Evolutionary conservation across 331 rosid genomes (phyloP).

Genomic region (Ulmus americana): DNA sequence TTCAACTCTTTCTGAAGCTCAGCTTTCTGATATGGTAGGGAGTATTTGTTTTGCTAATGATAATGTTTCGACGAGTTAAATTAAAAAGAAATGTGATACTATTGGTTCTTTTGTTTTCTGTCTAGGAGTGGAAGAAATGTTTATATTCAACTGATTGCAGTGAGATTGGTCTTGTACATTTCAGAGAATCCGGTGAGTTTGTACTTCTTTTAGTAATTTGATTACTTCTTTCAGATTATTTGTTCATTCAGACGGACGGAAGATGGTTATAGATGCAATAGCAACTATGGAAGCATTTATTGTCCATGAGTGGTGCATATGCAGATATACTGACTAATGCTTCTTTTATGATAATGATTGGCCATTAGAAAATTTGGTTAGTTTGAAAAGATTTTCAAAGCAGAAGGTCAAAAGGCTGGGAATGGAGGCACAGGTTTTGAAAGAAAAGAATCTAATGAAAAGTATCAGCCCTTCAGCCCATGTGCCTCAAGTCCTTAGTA

Average conservation of each 20-base stretch:
- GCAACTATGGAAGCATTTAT: background rate
- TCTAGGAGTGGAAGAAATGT: slow-evolving; percentile 74
- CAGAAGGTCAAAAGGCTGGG: slow-evolving; percentile 67
- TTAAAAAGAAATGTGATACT: slow-evolving; percentile 10
- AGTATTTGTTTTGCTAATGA: slow-evolving; percentile 6
- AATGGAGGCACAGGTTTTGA: slow-evolving; percentile 72
- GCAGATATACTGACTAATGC: slow-evolving; percentile 26
- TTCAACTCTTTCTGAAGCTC: slow-evolving; percentile 51
- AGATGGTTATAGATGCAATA: background rate
- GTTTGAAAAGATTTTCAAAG: slow-evolving; percentile 79
- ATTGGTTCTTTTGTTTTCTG: slow-evolving; percentile 18
- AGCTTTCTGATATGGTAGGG: slow-evolving; percentile 80
- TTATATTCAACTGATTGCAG: slow-evolving; percentile 75
- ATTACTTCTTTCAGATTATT: slow-evolving; percentile 1
- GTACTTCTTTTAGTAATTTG: slow-evolving; percentile 6
- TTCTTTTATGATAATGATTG: slow-evolving; percentile 26
- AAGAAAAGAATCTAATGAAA: slow-evolving; percentile 75
- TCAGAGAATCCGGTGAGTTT: slow-evolving; percentile 67
- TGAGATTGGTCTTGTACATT: slow-evolving; percentile 65
- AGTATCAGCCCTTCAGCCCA: slow-evolving; percentile 53
- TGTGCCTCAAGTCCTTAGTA: slow-evolving; percentile 71
- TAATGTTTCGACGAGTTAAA: slow-evolving; percentile 24
- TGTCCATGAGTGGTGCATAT: slow-evolving; percentile 6
- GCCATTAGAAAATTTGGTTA: slow-evolving; percentile 58
- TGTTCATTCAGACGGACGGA: background rate